A percentile compares a stretch with the other conserved stretches of the same genome.
Evolutionary conservation across 768 basidiomycete species (phyloP).

Genomic region (Lactifluus piperatus): DNA sequence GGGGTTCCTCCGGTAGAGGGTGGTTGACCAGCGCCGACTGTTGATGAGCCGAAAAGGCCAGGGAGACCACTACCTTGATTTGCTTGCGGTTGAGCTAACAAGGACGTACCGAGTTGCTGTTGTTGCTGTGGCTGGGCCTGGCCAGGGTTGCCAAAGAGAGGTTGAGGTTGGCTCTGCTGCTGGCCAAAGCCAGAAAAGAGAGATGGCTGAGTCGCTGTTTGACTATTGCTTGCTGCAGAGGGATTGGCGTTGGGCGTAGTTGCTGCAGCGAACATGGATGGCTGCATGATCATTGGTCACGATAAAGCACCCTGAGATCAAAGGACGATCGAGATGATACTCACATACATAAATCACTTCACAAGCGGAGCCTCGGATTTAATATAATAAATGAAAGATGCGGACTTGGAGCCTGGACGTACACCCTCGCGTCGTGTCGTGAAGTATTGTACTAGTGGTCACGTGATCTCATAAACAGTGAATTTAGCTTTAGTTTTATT

Average conservation of each 20-base stretch:
- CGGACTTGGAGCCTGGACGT: too few species aligned
- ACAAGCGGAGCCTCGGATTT: too few species aligned
- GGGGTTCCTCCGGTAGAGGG: neutral
- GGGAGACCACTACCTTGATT: neutral
- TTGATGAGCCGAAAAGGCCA: conserved; percentile 2
- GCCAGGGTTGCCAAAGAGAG: conserved; percentile 23
- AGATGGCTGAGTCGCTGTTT: conserved; percentile 10
- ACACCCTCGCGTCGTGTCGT: too few species aligned
- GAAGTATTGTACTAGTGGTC: too few species aligned
- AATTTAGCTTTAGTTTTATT: too few species aligned
- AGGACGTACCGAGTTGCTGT: neutral
- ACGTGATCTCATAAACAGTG: too few species aligned
- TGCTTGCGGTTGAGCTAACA: neutral
- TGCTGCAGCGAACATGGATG: neutral
- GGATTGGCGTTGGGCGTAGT: neutral
- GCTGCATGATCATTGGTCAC: neutral
- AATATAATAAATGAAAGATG: too few species aligned
- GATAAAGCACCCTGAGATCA: neutral
- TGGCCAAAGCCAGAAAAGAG: conserved; percentile 14
- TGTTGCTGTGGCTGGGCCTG: conserved; percentile 15
- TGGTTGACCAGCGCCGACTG: neutral
- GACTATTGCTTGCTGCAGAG: neutral
- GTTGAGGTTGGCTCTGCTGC: conserved; percentile 25
- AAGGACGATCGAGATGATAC: neutral
- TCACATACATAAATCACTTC: too few species aligned